phyloP scores from a whole-genome alignment of 805 yeast genomes.

The Sporopachydermia lactativora region DNA sequence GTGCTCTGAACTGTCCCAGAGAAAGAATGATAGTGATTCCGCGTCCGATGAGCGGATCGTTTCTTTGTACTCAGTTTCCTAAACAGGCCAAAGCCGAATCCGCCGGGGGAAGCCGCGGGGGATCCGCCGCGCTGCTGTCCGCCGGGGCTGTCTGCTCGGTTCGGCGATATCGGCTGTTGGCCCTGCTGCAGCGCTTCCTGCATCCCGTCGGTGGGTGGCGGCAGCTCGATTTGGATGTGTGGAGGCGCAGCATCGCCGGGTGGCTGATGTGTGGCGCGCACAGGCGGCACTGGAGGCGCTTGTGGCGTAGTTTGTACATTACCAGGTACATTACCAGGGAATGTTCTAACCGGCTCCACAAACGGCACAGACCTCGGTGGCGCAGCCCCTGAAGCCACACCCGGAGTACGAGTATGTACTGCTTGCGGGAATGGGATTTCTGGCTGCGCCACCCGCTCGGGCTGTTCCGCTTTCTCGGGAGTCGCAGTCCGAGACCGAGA shows the following conservation, averaged over 20 bases:
- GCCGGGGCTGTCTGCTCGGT: no score
- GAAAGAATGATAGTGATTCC: neutral
- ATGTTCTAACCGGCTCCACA: slow-evolving; percentile 24
- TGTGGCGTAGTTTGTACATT: slow-evolving; percentile 18
- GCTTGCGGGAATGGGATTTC: slow-evolving; percentile 32
- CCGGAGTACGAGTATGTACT: slow-evolving; percentile 38
- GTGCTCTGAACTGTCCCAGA: neutral
- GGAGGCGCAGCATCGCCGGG: neutral
- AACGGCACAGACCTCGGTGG: slow-evolving; percentile 30
- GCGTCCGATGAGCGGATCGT: neutral
- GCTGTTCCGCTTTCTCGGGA: neutral
- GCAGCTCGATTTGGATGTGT: neutral
- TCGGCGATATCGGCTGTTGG: neutral
- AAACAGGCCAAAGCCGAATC: neutral
- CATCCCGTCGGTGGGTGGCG: neutral
- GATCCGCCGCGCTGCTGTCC: neutral
- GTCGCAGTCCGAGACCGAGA: slow-evolving; percentile 1
- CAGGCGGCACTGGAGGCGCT: neutral
- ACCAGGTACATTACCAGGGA: neutral
- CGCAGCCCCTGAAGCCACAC: slow-evolving; percentile 25
- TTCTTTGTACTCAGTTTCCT: neutral
- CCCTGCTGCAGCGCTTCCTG: neutral
- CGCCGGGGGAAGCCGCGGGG: neutral
- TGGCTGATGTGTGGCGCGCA: neutral
- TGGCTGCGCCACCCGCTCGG: neutral